Conservation (phyloP, 345 rosid genomes). For the Gossypium anomalum region DNA sequence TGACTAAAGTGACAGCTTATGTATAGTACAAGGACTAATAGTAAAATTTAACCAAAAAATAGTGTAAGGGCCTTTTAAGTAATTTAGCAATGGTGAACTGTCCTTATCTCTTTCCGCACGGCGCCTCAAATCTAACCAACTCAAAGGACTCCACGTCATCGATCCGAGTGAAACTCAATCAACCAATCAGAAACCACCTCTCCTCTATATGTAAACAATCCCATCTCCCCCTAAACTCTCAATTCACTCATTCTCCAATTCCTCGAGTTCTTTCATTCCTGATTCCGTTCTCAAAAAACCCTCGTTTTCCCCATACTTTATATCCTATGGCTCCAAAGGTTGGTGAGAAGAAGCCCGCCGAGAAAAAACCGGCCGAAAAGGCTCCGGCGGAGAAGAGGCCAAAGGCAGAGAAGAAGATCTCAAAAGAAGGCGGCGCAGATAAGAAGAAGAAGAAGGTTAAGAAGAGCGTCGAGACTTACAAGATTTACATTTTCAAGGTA, state of each 20-base stretch:
- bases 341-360: slow-evolving; percentile 53
- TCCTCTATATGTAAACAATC: slow-evolving; percentile 19
- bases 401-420: slow-evolving; percentile 48
- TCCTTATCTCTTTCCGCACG: neutral
- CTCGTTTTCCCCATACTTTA: neutral
- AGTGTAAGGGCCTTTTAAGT: no score
- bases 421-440: slow-evolving; percentile 41
- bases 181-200: slow-evolving; percentile 25
- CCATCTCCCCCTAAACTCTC: neutral
- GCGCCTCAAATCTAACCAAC: slow-evolving; percentile 7
- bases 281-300: neutral
- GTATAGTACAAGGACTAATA: no score
- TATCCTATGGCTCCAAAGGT: slow-evolving; percentile 50
- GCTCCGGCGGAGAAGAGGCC: slow-evolving; percentile 45
- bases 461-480: slow-evolving; percentile 66
- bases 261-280: neutral
- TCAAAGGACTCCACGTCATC: slow-evolving; percentile 21
- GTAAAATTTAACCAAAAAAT: no score
- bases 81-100: no score
- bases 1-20: no score
- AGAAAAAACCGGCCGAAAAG: slow-evolving; percentile 20
- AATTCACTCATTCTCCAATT: neutral
- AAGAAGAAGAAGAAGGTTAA: slow-evolving; percentile 55
- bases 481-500: slow-evolving; percentile 71
- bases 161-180: slow-evolving; percentile 21